These are phyloP conservation scores for Linnemannia elongata DNA, from an alignment of 192 early-diverging fungal genomes.

Conservation along the genomic window DNA sequence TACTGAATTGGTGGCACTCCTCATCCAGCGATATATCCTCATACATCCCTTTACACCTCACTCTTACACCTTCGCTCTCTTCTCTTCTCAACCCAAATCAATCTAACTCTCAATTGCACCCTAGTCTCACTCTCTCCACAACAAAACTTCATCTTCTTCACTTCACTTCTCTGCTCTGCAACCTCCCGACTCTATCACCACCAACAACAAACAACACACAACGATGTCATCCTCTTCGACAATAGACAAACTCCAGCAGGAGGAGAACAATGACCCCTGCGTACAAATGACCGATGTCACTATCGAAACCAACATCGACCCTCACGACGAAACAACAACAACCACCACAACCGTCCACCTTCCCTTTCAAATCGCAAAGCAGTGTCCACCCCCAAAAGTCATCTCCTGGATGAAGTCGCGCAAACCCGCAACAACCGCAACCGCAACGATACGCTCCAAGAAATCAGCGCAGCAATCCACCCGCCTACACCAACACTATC, in stretches of 20 bases:
- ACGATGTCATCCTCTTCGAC: neutral
- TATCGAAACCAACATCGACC: constrained; percentile 46
- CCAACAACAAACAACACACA: constrained; percentile 10
- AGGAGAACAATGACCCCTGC: neutral
- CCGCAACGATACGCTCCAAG: neutral
- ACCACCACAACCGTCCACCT: constrained; percentile 50
- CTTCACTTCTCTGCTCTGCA: neutral
- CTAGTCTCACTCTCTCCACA: neutral
- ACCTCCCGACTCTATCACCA: neutral
- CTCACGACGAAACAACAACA: constrained; percentile 41
- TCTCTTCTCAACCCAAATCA: neutral
- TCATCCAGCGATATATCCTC: no score
- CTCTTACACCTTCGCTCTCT: neutral
- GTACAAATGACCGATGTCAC: constrained; percentile 22
- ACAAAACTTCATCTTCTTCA: neutral
- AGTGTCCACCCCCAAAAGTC: constrained; percentile 41
- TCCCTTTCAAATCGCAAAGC: constrained; percentile 29
- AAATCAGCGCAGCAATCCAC: neutral
- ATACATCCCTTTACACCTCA: no score
- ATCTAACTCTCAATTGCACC: no score
- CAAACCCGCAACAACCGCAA: constrained; percentile 4
- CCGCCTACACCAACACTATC: constrained; percentile 15
- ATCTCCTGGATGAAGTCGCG: constrained; percentile 53
- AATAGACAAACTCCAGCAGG: neutral
- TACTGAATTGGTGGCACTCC: no score